Percentiles rank a stretch among this genome's conserved stretches.
These are phyloP conservation scores for Eimeria zaria DNA, from an alignment of 169 alveolate genomes.

Conservation along the genomic window DNA sequence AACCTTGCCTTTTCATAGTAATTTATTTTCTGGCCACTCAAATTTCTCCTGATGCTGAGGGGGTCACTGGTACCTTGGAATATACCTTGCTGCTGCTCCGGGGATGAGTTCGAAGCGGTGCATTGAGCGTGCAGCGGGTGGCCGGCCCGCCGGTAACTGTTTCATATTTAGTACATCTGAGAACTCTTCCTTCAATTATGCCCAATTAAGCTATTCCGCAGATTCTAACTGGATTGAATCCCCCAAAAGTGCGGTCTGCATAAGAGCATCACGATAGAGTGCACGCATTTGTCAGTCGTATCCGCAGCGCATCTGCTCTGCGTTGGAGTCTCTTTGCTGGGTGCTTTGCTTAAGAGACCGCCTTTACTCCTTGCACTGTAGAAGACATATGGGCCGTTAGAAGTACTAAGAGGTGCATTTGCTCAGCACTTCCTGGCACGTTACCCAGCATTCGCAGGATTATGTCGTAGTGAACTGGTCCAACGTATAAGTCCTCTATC, in stretches of 20 bases:
- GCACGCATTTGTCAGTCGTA: not conserved
- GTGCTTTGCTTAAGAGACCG: no score
- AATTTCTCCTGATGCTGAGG: not conserved
- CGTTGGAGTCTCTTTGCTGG: not conserved
- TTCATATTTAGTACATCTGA: not conserved
- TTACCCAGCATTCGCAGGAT: not conserved
- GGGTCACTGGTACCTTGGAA: not conserved
- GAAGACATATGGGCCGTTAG: no score
- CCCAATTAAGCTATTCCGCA: not conserved
- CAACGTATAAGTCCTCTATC: not conserved
- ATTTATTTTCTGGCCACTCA: not conserved
- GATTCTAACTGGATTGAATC: not conserved
- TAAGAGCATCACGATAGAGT: not conserved
- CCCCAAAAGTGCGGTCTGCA: not conserved
- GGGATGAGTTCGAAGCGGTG: not conserved
- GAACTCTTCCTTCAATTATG: not conserved
- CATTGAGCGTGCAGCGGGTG: not conserved
- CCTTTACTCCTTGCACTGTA: no score
- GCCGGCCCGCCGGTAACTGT: not conserved
- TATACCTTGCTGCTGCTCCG: not conserved
- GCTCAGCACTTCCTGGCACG: no score
- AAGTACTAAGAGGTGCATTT: no score
- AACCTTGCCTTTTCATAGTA: not conserved
- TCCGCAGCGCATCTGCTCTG: not conserved
- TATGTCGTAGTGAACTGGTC: not conserved